A percentile compares a stretch with the other conserved stretches of the same genome.
phyloP scores from a whole-genome alignment of 805 yeast genomes.

The Sporopachydermia quercuum region DNA sequence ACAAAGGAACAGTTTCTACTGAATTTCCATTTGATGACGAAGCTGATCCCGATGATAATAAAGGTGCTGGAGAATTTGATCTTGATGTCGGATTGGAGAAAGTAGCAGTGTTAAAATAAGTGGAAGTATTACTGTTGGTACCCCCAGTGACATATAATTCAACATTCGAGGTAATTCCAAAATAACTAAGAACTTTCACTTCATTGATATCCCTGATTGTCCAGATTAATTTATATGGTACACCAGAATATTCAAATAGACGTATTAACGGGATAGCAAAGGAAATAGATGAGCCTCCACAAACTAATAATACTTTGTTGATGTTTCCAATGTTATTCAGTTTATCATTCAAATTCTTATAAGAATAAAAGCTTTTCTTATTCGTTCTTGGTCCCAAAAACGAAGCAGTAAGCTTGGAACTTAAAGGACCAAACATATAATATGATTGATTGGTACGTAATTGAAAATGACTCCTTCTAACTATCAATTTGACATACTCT shows the following conservation, averaged over 20 bases:
- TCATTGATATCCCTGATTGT: slow-evolving; percentile 1
- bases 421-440: slow-evolving; percentile 24
- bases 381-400: slow-evolving; percentile 3
- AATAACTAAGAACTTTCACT: slow-evolving; percentile 51
- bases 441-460: slow-evolving; percentile 19
- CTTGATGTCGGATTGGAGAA: too few species aligned
- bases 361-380: slow-evolving; percentile 7
- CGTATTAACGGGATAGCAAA: slow-evolving; percentile 31
- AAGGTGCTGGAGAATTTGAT: background rate
- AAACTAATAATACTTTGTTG: slow-evolving; percentile 34
- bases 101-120: background rate
- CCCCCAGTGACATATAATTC: slow-evolving; percentile 36
- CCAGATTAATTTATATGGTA: slow-evolving; percentile 2
- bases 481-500: slow-evolving; percentile 25
- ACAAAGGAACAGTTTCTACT: slow-evolving; percentile 6
- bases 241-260: background rate
- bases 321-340: too few species aligned
- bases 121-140: background rate
- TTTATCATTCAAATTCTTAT: background rate
- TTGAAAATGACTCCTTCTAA: slow-evolving; percentile 27
- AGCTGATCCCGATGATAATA: slow-evolving; percentile 4
- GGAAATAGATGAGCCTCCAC: slow-evolving; percentile 68
- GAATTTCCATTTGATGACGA: slow-evolving; percentile 2
- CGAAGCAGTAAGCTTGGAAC: background rate
- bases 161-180: slow-evolving; percentile 38